A percentile compares a stretch with the other conserved stretches of the same genome.
Evolutionary conservation across 257 asterid species (phyloP).

Genomic region (Solanum bukasovii): DNA sequence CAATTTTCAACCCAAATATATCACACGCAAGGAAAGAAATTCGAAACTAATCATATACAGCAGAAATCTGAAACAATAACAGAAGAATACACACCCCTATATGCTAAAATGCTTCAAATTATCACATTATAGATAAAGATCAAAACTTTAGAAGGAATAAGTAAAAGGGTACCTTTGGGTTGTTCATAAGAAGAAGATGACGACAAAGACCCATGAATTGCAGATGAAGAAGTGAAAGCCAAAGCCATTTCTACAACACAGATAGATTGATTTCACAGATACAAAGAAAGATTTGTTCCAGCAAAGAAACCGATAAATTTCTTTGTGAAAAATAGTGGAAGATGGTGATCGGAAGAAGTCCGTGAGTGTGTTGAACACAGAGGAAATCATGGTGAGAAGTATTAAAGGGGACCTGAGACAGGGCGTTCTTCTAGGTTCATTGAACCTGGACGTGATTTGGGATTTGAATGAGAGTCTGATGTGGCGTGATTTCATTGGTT

Average conservation of each 20-base stretch:
- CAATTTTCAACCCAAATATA: not conserved
- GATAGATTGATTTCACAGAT: not conserved
- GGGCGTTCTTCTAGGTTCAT: conserved; percentile 34
- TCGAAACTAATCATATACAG: not conserved
- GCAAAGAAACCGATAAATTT: not conserved
- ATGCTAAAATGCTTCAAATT: not conserved
- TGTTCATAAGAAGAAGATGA: conserved; percentile 27
- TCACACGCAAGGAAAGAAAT: not conserved
- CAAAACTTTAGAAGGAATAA: not conserved
- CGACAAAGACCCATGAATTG: conserved; percentile 33
- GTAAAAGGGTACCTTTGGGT: conserved; percentile 30
- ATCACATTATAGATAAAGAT: not conserved
- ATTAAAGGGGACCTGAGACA: conserved; percentile 1
- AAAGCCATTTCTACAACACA: conserved; percentile 32
- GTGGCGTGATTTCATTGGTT: conserved; percentile 28
- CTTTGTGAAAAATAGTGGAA: not conserved
- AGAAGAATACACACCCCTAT: not conserved
- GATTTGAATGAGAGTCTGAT: conserved; percentile 2
- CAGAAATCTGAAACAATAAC: not conserved
- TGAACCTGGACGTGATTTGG: conserved; percentile 63
- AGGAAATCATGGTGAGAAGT: conserved; percentile 3
- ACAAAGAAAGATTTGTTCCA: not conserved
- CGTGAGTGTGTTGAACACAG: not conserved
- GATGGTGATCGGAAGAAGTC: not conserved
- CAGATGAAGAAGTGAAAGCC: conserved; percentile 51